Percentiles rank a stretch among this genome's conserved stretches.
Conservation (phyloP, 371 early-diverging fungal species). For the Astathelohania contejeani region DNA sequence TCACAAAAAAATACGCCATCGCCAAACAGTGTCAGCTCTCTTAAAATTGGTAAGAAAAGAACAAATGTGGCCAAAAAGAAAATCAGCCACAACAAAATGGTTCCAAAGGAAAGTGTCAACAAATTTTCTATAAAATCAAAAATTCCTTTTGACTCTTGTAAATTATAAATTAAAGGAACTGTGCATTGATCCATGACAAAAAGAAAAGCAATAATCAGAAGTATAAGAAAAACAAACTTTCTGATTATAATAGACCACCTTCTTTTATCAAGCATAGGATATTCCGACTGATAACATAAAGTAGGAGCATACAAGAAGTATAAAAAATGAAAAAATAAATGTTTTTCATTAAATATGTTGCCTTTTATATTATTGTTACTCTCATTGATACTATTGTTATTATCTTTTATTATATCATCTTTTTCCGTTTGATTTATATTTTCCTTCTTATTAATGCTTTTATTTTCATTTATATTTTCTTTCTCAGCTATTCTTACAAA, state of each 20-base stretch:
- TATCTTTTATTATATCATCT: no score
- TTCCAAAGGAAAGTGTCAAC: conserved; percentile 23
- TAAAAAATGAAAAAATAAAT: conserved; percentile 29
- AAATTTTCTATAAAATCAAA: conserved; percentile 16
- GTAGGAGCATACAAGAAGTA: conserved; percentile 34
- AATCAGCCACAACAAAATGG: conserved; percentile 28
- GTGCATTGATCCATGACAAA: conserved; percentile 42
- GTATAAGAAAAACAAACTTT: not conserved
- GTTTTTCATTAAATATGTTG: no score
- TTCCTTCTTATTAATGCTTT: no score
- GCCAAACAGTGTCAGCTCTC: conserved; percentile 40
- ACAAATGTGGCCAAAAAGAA: conserved; percentile 33
- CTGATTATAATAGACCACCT: conserved; percentile 4
- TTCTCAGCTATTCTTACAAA: no score
- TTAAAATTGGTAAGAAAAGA: conserved; percentile 23
- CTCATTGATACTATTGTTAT: no score
- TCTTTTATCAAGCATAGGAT: not conserved
- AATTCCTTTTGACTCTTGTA: not conserved
- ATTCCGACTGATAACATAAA: conserved; percentile 29
- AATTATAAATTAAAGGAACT: conserved; percentile 33
- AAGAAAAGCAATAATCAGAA: conserved; percentile 21
- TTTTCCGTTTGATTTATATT: no score
- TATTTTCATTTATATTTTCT: no score
- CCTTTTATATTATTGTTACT: no score
- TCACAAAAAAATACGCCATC: conserved; percentile 37